Conservation (phyloP, 495 filamentous ascomycete genomes). For the Daldinia bambusicola region DNA sequence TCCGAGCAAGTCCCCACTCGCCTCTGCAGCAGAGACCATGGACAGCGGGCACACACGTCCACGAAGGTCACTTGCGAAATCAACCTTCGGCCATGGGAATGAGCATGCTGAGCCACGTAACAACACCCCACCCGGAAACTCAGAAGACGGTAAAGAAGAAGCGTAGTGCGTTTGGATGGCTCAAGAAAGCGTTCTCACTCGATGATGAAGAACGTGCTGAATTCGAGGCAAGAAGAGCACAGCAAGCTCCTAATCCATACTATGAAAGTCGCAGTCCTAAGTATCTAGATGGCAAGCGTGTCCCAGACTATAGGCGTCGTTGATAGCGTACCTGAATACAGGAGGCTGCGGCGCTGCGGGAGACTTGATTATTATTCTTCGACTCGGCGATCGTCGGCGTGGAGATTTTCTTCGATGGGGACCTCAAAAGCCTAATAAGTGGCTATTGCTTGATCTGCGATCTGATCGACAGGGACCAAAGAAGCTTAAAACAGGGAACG, state of each 20-base stretch:
- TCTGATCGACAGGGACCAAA: constrained; percentile 30
- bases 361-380: constrained; percentile 4
- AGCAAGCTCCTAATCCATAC: constrained; percentile 54
- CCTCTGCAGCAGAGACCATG: constrained; percentile 66
- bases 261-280: constrained; percentile 54
- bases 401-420: constrained; percentile 21
- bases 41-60: constrained; percentile 56
- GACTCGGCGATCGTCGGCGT: constrained; percentile 11
- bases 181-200: constrained; percentile 67
- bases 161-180: constrained; percentile 67
- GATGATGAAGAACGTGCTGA: constrained; percentile 65
- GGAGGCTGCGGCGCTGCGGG: not conserved
- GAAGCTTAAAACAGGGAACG: constrained; percentile 18
- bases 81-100: constrained; percentile 62
- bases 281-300: constrained; percentile 58
- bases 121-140: constrained; percentile 47
- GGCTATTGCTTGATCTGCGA: constrained; percentile 25
- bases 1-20: constrained; percentile 65
- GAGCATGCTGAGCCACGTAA: constrained; percentile 60
- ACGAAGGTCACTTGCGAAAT: constrained; percentile 49
- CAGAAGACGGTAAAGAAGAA: constrained; percentile 64
- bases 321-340: not conserved
- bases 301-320: constrained; percentile 36
- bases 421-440: constrained; percentile 21
- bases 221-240: constrained; percentile 59